A percentile compares a stretch with the other conserved stretches of the same genome.
Evolutionary conservation across 2,329 filamentous ascomycete genomes (phyloP).

Genomic region (Trichophyton benhamiae): DNA sequence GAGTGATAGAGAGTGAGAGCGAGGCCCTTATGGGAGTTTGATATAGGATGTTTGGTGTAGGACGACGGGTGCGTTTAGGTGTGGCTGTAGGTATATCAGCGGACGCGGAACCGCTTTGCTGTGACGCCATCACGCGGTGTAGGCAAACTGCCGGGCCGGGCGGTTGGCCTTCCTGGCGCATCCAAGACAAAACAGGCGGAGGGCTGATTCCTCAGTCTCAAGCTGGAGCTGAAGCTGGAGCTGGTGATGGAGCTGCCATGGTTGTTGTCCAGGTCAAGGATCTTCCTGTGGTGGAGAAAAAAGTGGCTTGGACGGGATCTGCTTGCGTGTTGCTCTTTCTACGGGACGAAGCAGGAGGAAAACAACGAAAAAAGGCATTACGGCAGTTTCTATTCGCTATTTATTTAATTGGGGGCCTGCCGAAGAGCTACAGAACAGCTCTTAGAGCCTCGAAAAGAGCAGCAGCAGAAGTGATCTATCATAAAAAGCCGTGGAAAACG

Average conservation of each 20-base stretch:
- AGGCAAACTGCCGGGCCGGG: background rate
- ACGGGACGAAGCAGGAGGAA: too few species aligned
- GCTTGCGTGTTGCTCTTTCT: background rate
- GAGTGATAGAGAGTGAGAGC: background rate
- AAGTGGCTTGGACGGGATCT: background rate
- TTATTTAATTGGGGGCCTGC: background rate
- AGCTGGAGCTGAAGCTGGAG: background rate
- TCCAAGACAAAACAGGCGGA: background rate
- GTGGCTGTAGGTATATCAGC: background rate
- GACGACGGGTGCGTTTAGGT: background rate
- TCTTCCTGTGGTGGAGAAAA: background rate
- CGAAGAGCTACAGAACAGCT: background rate
- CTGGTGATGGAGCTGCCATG: background rate
- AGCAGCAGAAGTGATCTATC: too few species aligned
- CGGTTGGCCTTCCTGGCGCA: too few species aligned
- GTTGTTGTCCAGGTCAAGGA: background rate
- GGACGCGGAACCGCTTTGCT: background rate
- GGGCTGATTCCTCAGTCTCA: background rate
- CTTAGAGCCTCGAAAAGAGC: too few species aligned
- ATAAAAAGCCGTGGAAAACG: too few species aligned
- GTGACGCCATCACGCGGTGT: constrained; percentile 1
- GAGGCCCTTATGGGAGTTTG: background rate
- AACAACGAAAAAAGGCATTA: too few species aligned
- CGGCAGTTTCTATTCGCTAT: background rate
- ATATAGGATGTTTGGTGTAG: background rate